phyloP scores from a whole-genome alignment of 441 rosid species.

The Croton setiger region DNA sequence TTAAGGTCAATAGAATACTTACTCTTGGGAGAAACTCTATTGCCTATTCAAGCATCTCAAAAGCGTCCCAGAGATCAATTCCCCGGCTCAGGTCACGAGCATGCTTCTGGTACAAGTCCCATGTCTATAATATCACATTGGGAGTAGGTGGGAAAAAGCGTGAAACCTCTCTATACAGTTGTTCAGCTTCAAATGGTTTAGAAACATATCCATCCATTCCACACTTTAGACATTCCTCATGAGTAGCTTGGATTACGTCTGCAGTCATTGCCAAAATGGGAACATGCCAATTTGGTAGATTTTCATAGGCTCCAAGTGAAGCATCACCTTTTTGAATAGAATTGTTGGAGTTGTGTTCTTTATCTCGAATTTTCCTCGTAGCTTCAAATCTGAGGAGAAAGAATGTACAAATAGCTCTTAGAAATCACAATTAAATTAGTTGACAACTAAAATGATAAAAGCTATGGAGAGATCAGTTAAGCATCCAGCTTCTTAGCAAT shows the following conservation, averaged over 20 bases:
- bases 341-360: conserved; percentile 41
- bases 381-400: conserved; percentile 63
- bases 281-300: conserved; percentile 44
- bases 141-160: conserved; percentile 44
- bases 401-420: neutral
- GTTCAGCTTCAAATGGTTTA: conserved; percentile 91
- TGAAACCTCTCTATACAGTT: conserved; percentile 67
- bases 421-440: neutral
- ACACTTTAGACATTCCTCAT: conserved; percentile 52
- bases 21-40: conserved; percentile 30
- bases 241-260: conserved; percentile 87
- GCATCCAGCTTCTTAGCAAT: neutral
- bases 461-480: neutral
- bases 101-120: conserved; percentile 13
- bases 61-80: conserved; percentile 20
- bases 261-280: conserved; percentile 96
- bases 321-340: conserved; percentile 33
- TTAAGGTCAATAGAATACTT: conserved; percentile 28
- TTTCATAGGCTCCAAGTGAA: conserved; percentile 28
- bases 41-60: conserved; percentile 19
- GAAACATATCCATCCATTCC: conserved; percentile 96
- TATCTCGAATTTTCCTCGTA: conserved; percentile 60
- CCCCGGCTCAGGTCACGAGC: conserved; percentile 20
- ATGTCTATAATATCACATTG: conserved; percentile 22
- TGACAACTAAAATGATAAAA: neutral